These are phyloP conservation scores for Cladosporium sp. DNA, from an alignment of 2,329 filamentous ascomycete species.

Conservation along the genomic window DNA sequence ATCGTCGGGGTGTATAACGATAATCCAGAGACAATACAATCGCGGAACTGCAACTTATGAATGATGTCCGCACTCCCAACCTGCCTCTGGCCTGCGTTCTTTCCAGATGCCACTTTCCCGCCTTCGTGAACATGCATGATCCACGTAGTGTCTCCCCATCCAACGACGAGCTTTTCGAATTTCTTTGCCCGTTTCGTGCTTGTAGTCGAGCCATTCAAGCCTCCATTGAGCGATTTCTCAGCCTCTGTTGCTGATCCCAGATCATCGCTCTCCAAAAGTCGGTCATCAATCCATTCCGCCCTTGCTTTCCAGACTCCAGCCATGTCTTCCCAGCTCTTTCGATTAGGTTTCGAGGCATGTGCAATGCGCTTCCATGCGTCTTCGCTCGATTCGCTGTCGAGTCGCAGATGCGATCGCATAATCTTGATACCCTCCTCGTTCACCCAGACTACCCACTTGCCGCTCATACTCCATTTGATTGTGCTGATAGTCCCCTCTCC, in stretches of 20 bases:
- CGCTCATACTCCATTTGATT: constrained; percentile 91
- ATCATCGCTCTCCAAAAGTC: constrained; percentile 70
- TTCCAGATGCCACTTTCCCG: constrained; percentile 58
- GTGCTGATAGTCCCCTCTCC: constrained; percentile 88
- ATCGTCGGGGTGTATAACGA: constrained; percentile 92
- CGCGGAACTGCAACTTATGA: constrained; percentile 83
- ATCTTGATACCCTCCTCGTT: constrained; percentile 98
- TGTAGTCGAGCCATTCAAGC: constrained; percentile 21
- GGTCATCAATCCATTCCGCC: constrained; percentile 88
- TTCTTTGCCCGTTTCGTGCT: constrained; percentile 20
- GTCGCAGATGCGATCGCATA: constrained; percentile 82
- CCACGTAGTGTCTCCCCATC: constrained; percentile 96
- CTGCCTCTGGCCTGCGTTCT: constrained; percentile 64
- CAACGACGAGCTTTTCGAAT: constrained; percentile 77
- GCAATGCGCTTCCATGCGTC: constrained; percentile 92
- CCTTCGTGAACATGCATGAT: constrained; percentile 85
- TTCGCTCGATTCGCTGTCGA: constrained; percentile 72
- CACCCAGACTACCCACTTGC: constrained; percentile 89
- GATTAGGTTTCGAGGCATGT: constrained; percentile 83
- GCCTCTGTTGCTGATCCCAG: constrained; percentile 39
- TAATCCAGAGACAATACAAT: constrained; percentile 96
- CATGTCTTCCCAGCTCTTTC: constrained; percentile 91
- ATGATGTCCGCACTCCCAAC: constrained; percentile 83
- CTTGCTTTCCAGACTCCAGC: constrained; percentile 90
- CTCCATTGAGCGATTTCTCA: constrained; percentile 25